These are phyloP conservation scores for Diaporthe longicolla DNA, from an alignment of 2,329 filamentous ascomycete genomes.

Conservation along the genomic window DNA sequence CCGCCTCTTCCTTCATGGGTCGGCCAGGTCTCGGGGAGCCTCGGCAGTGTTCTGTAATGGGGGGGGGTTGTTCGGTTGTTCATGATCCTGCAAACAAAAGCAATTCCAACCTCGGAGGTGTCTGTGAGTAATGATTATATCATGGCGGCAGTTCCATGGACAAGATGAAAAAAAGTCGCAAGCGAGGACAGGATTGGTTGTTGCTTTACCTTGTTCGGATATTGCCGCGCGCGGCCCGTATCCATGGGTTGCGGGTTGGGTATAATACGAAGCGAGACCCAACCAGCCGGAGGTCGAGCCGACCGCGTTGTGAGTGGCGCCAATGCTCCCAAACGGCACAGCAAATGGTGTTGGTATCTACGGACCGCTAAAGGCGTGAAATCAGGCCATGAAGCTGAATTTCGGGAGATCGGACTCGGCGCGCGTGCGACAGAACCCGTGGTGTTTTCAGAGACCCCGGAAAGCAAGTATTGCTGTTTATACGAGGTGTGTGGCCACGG, in stretches of 20 bases:
- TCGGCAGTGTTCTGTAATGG: conserved; percentile 4
- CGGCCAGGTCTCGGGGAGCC: conserved; percentile 22
- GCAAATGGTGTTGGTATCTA: neutral
- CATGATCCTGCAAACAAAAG: neutral
- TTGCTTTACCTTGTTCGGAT: neutral
- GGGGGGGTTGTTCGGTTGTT: neutral
- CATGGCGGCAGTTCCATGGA: too few relatives aligned
- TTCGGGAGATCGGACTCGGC: neutral
- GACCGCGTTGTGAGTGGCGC: conserved; percentile 1
- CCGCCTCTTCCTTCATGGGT: conserved; percentile 3
- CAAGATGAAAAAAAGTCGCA: neutral
- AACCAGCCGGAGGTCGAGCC: conserved; percentile 5
- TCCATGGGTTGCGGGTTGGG: neutral
- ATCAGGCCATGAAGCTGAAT: conserved; percentile 18
- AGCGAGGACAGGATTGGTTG: neutral
- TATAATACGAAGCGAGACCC: conserved; percentile 2
- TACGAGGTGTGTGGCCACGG: neutral
- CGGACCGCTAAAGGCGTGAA: neutral
- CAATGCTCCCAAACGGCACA: conserved; percentile 3
- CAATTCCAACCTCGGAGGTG: too few relatives aligned
- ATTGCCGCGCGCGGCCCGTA: neutral
- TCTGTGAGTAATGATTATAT: neutral
- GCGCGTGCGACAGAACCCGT: neutral
- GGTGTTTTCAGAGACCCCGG: neutral
- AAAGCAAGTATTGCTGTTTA: too few relatives aligned